Evolutionary conservation across 2,329 filamentous ascomycete genomes (phyloP), one percentile per base, ranked within the genome.

Genomic region (Botrytis elliptica): DNA sequence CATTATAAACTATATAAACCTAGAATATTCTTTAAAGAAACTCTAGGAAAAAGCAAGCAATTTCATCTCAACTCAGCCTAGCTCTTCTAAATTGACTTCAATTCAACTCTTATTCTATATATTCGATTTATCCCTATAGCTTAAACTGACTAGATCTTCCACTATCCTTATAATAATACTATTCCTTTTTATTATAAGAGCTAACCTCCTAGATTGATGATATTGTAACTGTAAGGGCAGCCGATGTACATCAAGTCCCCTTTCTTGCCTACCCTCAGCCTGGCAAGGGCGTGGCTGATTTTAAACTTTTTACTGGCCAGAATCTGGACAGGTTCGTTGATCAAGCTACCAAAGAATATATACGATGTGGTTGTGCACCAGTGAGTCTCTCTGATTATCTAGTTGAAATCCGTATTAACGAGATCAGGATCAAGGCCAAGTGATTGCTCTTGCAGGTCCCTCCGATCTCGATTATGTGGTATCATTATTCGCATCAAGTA

Each of bases 401-500:
- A 16, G 6, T 3, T 6, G 9, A 55, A 18, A 25, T 10, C 18
- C 10, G 52, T 6, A 29, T 74, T 42, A 73, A 38, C 55, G 70
- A 57, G 33, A 52, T 59, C n/a, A 52, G 73, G 66, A 46, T 29
- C 67, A 66, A 66, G 66, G 49, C 33, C 22, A 60, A 33, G 76
- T n/a, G 29, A 77, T 40, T 79, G 75, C 57, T 75, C 80, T 75
- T 55, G 80, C 76, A 73, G 78, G 33, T 65, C 78, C 60, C 7
- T 76, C 75, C 38, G 74, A 76, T 72, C 81, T 89, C 40, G 84
- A 86, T 73, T 86, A 86, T 74, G 81, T 88, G 59, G 81, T 88
- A 38, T 84, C 85, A 20, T 80, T 87, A 25, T 82, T 88, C 44
- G 87, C 85, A 5, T 77, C 89, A 46, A 84, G 84, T 40, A 83